These are phyloP conservation scores for Neurospora sp. DNA, from an alignment of 495 filamentous ascomycete species.

Conservation along the genomic window DNA sequence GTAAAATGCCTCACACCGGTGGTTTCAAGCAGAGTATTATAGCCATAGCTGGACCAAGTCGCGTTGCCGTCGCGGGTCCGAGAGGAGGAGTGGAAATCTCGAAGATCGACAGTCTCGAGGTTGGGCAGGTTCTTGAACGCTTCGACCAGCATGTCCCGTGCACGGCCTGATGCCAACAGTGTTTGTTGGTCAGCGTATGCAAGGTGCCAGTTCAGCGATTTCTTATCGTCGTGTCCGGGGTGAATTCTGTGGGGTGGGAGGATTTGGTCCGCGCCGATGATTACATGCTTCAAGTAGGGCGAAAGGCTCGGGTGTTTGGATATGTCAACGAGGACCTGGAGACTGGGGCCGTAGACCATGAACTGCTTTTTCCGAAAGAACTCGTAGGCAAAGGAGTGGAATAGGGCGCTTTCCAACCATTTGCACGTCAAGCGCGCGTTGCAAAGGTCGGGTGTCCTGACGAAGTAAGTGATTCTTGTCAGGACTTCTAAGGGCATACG, in stretches of 20 bases:
- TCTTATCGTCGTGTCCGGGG: background rate
- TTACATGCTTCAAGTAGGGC: slow-evolving; percentile 33
- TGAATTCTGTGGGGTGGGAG: background rate
- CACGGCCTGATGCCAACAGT: slow-evolving; percentile 28
- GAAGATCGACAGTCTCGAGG: slow-evolving; percentile 37
- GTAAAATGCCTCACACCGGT: background rate
- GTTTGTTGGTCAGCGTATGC: slow-evolving; percentile 14
- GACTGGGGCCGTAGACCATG: slow-evolving; percentile 37
- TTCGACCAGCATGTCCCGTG: slow-evolving; percentile 37
- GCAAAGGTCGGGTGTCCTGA: slow-evolving; percentile 37
- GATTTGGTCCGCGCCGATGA: slow-evolving; percentile 32
- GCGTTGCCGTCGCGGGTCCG: slow-evolving; percentile 21
- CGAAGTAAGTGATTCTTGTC: slow-evolving; percentile 27
- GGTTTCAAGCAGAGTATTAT: slow-evolving; percentile 10
- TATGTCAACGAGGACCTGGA: slow-evolving; percentile 42
- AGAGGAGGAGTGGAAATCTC: slow-evolving; percentile 33
- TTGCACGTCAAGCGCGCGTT: slow-evolving; percentile 37
- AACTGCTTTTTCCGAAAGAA: slow-evolving; percentile 50
- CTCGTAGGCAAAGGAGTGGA: slow-evolving; percentile 37
- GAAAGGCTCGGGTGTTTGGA: slow-evolving; percentile 37
- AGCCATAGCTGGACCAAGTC: slow-evolving; percentile 28
- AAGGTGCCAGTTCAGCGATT: background rate
- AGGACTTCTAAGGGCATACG: slow-evolving; percentile 32
- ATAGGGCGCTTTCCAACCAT: slow-evolving; percentile 31
- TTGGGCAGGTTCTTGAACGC: slow-evolving; percentile 39